Percentiles rank a stretch among this genome's conserved stretches.
phyloP scores from a whole-genome alignment of 305 asterid species.

The Rubia peregrina region DNA sequence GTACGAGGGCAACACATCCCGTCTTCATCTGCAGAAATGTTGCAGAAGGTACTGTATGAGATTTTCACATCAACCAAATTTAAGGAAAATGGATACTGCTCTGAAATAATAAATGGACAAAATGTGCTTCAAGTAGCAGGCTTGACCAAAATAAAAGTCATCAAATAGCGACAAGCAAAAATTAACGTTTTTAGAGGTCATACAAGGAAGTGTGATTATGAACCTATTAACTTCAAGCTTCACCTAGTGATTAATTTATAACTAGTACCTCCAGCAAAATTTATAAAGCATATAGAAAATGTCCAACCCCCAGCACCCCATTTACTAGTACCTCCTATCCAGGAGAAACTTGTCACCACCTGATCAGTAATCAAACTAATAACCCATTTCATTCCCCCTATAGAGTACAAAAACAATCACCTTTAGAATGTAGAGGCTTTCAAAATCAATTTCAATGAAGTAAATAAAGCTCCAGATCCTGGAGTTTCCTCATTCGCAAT shows the following conservation, averaged over 20 bases:
- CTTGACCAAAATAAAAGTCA: neutral
- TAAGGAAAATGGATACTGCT: neutral
- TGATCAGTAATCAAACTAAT: too few species aligned
- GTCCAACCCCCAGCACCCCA: too few species aligned
- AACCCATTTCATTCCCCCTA: neutral
- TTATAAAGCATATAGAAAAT: conserved; percentile 1
- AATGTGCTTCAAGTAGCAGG: neutral
- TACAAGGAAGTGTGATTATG: neutral
- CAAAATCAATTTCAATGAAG: neutral
- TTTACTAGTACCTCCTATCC: neutral
- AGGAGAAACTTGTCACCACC: neutral
- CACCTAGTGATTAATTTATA: too few species aligned
- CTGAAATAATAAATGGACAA: neutral
- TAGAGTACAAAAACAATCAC: neutral
- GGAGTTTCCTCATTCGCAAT: neutral
- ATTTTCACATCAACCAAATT: neutral
- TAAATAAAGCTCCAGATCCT: neutral
- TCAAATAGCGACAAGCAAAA: neutral
- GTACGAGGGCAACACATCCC: conserved; percentile 95
- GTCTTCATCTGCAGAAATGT: conserved; percentile 87
- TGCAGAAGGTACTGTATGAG: conserved; percentile 18
- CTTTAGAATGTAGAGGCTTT: neutral
- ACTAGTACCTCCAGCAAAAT: too few species aligned
- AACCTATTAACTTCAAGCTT: neutral
- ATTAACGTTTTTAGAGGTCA: neutral